A percentile compares a stretch with the other conserved stretches of the same genome.
phyloP scores from a whole-genome alignment of 2,329 filamentous ascomycete genomes.

The Gremmenia infestans region DNA sequence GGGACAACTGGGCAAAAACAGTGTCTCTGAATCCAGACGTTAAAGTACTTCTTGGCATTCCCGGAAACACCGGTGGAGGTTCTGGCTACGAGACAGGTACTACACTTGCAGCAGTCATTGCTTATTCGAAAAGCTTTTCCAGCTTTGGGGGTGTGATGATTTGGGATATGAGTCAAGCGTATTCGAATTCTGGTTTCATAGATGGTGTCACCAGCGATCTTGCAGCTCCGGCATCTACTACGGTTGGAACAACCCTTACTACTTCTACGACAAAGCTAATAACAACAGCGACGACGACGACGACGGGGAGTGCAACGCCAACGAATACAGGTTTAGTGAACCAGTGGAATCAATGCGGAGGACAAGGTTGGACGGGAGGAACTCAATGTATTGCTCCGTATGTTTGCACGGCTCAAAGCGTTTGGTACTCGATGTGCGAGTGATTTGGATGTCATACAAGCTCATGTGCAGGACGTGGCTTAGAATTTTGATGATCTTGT shows the following conservation, averaged over 20 bases:
- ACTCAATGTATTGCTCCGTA: background rate
- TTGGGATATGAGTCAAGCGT: constrained; percentile 62
- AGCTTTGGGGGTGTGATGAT: constrained; percentile 66
- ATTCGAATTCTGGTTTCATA: constrained; percentile 53
- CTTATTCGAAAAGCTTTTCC: constrained; percentile 48
- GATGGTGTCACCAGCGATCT: constrained; percentile 11
- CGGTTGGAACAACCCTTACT: constrained; percentile 12
- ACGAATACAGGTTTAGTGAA: constrained; percentile 13
- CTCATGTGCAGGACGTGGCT: too few relatives aligned
- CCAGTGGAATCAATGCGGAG: constrained; percentile 5
- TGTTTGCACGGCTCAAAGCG: background rate
- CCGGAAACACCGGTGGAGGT: constrained; percentile 46
- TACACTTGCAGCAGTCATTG: constrained; percentile 46
- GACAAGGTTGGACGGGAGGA: constrained; percentile 3
- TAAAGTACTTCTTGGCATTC: constrained; percentile 58
- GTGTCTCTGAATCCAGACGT: constrained; percentile 53
- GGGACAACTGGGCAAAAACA: constrained; percentile 61
- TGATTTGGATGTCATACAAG: background rate
- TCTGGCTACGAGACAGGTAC: constrained; percentile 48
- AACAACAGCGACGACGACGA: constrained; percentile 21
- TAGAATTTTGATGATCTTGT: too few relatives aligned
- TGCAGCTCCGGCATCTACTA: background rate
- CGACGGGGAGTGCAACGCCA: constrained; percentile 7
- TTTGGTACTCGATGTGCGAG: background rate
- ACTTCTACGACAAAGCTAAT: constrained; percentile 17